Conservation (phyloP, 352 stramenopile species). For the Sclerospora graminicola region DNA sequence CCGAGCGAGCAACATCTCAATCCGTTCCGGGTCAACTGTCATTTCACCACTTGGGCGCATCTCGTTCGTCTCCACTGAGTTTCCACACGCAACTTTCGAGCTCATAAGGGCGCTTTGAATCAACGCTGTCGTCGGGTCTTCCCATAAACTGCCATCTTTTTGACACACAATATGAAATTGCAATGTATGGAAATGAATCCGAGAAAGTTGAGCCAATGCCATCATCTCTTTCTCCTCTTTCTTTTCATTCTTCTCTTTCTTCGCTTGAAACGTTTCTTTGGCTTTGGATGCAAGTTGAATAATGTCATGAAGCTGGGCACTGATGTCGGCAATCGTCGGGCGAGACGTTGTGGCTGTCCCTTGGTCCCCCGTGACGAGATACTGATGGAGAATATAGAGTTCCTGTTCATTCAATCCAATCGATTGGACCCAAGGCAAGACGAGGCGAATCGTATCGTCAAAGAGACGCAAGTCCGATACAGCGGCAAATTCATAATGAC, state of each 20-base stretch:
- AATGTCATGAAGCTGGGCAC: slow-evolving; percentile 55
- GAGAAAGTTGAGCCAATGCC: slow-evolving; percentile 51
- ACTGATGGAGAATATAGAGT: slow-evolving; percentile 76
- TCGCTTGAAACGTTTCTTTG: slow-evolving; percentile 28
- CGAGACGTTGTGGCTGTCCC: slow-evolving; percentile 64
- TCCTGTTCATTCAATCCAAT: slow-evolving; percentile 81
- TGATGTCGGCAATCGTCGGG: slow-evolving; percentile 64
- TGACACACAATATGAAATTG: slow-evolving; percentile 85
- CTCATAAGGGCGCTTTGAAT: slow-evolving; percentile 76
- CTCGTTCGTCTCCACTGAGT: slow-evolving; percentile 22
- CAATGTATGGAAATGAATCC: slow-evolving; percentile 81
- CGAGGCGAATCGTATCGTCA: slow-evolving; percentile 66
- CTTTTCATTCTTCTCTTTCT: slow-evolving; percentile 7
- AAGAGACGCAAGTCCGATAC: slow-evolving; percentile 80
- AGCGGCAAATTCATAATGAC: slow-evolving; percentile 77
- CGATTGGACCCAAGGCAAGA: slow-evolving; percentile 69
- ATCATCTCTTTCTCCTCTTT: slow-evolving; percentile 18
- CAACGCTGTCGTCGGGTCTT: slow-evolving; percentile 54
- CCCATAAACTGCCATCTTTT: slow-evolving; percentile 45
- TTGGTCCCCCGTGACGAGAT: slow-evolving; percentile 63
- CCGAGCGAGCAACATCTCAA: slow-evolving; percentile 51
- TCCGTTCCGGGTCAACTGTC: slow-evolving; percentile 59
- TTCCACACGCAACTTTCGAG: slow-evolving; percentile 70
- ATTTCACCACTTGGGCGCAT: slow-evolving; percentile 55
- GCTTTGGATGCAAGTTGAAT: slow-evolving; percentile 48